Percentiles rank a stretch among this genome's conserved stretches.
Evolutionary conservation across 129 eudicot species (phyloP).

Genomic region (Rutidosis leptorrhynchoides): DNA sequence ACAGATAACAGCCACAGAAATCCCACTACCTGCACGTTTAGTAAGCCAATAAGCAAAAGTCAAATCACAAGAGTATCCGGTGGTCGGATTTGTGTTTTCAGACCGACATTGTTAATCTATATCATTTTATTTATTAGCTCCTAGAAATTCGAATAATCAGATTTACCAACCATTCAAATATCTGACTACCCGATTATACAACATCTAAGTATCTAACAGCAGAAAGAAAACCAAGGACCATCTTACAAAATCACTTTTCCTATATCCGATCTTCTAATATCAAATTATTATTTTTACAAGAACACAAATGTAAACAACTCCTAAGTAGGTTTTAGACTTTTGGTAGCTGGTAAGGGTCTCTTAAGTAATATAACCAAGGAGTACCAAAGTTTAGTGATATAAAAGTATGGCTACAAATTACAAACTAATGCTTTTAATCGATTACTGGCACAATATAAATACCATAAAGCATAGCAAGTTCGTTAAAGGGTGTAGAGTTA

Average conservation of each 20-base stretch:
- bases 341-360: constrained; percentile 1
- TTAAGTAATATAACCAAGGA: constrained; percentile 6
- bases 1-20: constrained; percentile 92
- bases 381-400: constrained; percentile 1
- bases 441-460: neutral
- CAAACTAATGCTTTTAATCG: neutral
- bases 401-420: constrained; percentile 3
- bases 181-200: neutral
- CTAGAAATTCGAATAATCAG: neutral
- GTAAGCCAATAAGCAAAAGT: neutral
- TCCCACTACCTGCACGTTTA: constrained; percentile 68
- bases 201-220: neutral
- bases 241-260: neutral
- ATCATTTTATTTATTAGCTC: neutral
- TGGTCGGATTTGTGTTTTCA: neutral
- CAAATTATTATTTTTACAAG: neutral
- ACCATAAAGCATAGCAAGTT: constrained; percentile 2
- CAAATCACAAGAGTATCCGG: constrained; percentile 7
- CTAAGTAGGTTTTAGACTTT: constrained; percentile 7
- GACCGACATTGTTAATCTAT: neutral
- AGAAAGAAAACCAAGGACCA: neutral
- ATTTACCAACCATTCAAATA: neutral
- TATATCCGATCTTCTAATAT: too few relatives aligned
- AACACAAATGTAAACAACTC: neutral
- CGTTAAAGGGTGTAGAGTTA: neutral